Base-by-base conservation (phyloP, 2,329 filamentous ascomycete genomes). In the Cladophialophora carrionii region DNA sequence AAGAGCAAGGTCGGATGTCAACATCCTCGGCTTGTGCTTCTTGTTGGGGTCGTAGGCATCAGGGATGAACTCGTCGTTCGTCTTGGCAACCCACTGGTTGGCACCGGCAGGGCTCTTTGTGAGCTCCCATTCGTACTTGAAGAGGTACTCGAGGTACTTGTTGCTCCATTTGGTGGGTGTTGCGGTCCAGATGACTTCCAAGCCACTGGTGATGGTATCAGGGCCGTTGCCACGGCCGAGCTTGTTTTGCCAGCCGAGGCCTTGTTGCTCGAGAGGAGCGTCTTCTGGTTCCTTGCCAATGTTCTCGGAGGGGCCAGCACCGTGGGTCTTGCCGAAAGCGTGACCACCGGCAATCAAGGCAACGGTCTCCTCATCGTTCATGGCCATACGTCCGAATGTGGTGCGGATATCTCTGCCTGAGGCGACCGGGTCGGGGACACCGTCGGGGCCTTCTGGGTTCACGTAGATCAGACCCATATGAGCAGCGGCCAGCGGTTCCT, bases 391-490 rank as follows among this genome's bases (percentile, higher is more conserved):
- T 68, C 82, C 83, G 71, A 92, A 93, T 20, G 90, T 91, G 64
- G 82, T 83, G 69, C 89, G 88, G 74, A 92, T 92, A 72, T 93
- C 90, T 63, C 83, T 78, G 49, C 86, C 90, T 1, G 90, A 84
- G 14, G 88, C 87, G 48, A 88, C 76, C 22, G 89, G 87, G 73
- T 92, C 89, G 2, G 89, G 88, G 62, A 84, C 84, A 66, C 86
- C 89, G 71, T 92, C 87, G 31, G 90, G 90, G 7, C 90, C 90
- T 76, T 92, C 88, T 2, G 90, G 90, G 80, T 93, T 92, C 67
- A 92, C 89, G 76, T 93, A 93, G 75, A 93, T 92, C 72, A 93
- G 79, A 74, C 90, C 90, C 87, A 90, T 90, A 78, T 90, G 86
- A 32, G 87, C 81, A 51, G 89, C 87, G 7, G 81, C 89, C 14